Evolutionary conservation across 2,329 filamentous ascomycete species (phyloP), one percentile per base, ranked within the genome.

Genomic region (Colletotrichum higginsianum): DNA sequence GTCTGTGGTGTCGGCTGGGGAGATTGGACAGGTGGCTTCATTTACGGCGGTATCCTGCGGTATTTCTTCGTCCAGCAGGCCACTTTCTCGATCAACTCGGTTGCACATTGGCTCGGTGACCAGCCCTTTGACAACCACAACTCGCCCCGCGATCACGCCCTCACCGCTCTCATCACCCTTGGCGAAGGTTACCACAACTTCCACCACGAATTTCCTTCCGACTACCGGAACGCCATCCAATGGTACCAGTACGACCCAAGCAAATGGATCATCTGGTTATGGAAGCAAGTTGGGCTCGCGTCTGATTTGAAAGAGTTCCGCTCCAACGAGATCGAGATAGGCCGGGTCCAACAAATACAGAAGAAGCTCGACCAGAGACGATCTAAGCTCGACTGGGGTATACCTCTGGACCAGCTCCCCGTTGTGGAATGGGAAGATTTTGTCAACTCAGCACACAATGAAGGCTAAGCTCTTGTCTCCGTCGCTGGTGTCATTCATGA

Each of bases 151-250:
- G 94, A 97, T 79, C 94, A 97, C 84, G 88, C 95, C 80, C 90
- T 97, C 83, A 96, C 94, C 50, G 94, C 94, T 55, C 85, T 97
- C 21, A 91, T 94, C 77, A 97, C 94, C 55, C 91, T 97, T 35
- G 94, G 94, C 61, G 94, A 95, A 84, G 94, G 94, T 35, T 97
- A 97, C 86, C 94, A 97, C 89, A 97, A 97, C 88, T 97, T 97
- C 88, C 94, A 97, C 85, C 94, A 97, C 88, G 94, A 97, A 83
- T 97, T 97, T 85, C 94, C 94, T 64, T 96, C 93, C 12, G 94
- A 97, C 83, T 97, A 96, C 89, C 93, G 94, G 80, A 97, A 97
- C 81, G 94, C 94, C 73, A 96, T 96, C 76, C 87, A 94, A 83
- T 97, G 94, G 94, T 92, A 91, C 85, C 94, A 96, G 84, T 97